These are phyloP conservation scores for Rhodotorula babjevae DNA, from an alignment of 768 basidiomycete genomes.

Conservation along the genomic window DNA sequence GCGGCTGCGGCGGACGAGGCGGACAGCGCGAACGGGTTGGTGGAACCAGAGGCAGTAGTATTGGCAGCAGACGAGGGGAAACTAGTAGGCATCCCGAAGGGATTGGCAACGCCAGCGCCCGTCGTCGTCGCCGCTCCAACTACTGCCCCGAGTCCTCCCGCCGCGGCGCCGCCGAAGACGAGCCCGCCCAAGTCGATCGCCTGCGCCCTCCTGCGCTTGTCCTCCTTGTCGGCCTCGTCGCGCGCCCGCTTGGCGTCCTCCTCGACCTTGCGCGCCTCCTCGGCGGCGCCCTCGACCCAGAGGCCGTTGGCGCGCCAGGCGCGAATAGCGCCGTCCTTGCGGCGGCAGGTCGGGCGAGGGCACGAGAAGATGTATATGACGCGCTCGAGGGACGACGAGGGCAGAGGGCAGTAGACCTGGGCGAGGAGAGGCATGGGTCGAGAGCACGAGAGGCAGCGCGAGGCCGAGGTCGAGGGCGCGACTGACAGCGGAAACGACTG, in stretches of 20 bases:
- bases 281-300: constrained; percentile 51
- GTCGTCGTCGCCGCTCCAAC: too few relatives aligned
- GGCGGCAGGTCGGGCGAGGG: constrained; percentile 63
- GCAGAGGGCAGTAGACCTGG: constrained; percentile 86
- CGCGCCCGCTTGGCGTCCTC: constrained; percentile 42
- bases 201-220: constrained; percentile 4
- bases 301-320: constrained; percentile 78
- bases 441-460: constrained; percentile 62
- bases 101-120: not conserved
- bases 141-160: too few relatives aligned
- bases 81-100: constrained; percentile 49
- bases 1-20: not conserved
- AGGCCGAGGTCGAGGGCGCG: constrained; percentile 1
- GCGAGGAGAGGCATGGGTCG: constrained; percentile 73
- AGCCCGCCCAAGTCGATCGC: constrained; percentile 45
- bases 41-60: not conserved
- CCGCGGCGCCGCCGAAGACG: constrained; percentile 19
- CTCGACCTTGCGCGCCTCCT: constrained; percentile 44
- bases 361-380: constrained; percentile 84
- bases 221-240: constrained; percentile 27
- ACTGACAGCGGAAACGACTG: constrained; percentile 26
- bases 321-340: constrained; percentile 69
- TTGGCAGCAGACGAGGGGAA: constrained; percentile 48
- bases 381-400: constrained; percentile 76
- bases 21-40: constrained; percentile 51